Base-by-base conservation (phyloP, 179 eudicot genomes). In the Beta corolliflora region DNA sequence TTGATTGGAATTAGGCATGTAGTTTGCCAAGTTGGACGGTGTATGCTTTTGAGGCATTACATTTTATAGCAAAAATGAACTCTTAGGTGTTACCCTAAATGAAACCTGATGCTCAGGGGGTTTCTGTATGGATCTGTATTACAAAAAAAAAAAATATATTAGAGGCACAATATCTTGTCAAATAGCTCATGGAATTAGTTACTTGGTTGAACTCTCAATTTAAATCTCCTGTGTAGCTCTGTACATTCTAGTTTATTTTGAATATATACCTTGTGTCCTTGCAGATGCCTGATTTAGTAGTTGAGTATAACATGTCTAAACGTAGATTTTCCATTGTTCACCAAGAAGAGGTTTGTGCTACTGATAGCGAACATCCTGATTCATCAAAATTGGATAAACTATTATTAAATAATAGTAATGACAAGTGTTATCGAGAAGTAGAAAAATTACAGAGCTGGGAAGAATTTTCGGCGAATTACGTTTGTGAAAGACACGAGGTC, bases 211-310 rank as follows among this genome's bases (percentile, higher is more conserved):
- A 21, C 12, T 81, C 56, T 0, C 50, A 10, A 15, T 46, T 44
- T 72, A 9, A 6, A 53, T 82, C 52, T 71, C 65, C 54, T 54
- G 71, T 3, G 18, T n/a, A 63, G 66, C 63, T 50, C 13, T 29
- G 50, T 54, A 16, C n/a, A 13, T 63, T 84, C 46, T 44, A 31
- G 11, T 65, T 81, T 41, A 55, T 55, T 8, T 71, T 77, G 77
- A 60, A 23, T 64, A 25, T 45, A 66, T 81, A 65, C 68, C 12
- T 70, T 61, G 77, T 73, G 52, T 61, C 72, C 29, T 64, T 65
- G 67, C 84, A 96, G 99, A 91, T 91, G 89, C 99, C 99, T 50
- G 98, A 96, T 87, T 78, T 94, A 71, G 84, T 91, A 78, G 87
- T 92, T 61, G 99, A 94, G 75, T 96, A 96, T 84, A 92, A 92